These are phyloP conservation scores for Neurospora tetrasperma DNA, from an alignment of 495 filamentous ascomycete species.

Conservation along the genomic window DNA sequence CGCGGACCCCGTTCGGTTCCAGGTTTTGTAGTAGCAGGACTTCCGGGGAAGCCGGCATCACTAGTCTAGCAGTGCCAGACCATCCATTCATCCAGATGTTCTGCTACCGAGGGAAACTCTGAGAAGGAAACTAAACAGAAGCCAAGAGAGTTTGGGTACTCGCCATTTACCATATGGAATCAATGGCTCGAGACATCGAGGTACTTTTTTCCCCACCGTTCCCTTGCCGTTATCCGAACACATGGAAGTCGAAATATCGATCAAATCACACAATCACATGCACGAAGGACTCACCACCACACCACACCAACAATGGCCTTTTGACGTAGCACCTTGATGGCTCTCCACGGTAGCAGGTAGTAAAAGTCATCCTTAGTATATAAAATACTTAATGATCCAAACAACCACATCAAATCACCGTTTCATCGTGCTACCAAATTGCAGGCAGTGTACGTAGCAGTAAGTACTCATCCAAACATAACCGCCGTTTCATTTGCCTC, in stretches of 20 bases:
- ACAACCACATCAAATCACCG: neutral
- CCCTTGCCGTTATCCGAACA: constrained; percentile 8
- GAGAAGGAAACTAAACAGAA: neutral
- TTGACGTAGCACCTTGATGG: neutral
- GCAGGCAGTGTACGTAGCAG: neutral
- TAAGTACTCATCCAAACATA: neutral
- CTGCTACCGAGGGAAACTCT: neutral
- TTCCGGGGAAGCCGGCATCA: neutral
- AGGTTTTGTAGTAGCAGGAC: neutral
- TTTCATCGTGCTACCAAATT: neutral
- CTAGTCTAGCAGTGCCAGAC: neutral
- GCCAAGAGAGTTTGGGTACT: neutral
- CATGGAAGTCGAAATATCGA: neutral
- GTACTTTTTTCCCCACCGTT: neutral
- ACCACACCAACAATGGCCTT: neutral
- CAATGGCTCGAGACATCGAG: neutral
- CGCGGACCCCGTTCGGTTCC: neutral
- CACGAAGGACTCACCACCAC: neutral
- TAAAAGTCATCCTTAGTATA: neutral
- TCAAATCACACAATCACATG: constrained; percentile 14
- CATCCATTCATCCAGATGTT: neutral
- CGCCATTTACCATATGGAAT: neutral
- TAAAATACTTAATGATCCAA: neutral
- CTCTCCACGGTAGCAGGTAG: neutral
- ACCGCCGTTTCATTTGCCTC: neutral